Base-by-base conservation (phyloP, 1,139 yeast genomes). In the Nakaseomyces uthaithaninus region DNA sequence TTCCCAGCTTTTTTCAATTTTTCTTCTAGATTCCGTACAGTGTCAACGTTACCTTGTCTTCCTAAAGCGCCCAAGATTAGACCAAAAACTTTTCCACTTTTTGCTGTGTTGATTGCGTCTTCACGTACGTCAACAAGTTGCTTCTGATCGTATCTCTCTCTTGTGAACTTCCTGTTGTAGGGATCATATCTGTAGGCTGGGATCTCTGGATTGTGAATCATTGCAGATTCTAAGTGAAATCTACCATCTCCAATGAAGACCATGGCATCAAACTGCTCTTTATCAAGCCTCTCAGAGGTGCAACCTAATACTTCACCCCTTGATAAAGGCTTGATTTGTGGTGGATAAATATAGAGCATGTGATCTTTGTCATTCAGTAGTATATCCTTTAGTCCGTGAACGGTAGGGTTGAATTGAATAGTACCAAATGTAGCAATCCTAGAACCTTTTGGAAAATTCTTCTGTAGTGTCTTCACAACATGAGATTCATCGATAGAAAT, bases 261-360 rank as follows among this genome's bases (percentile, higher is more conserved):
- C 77, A 89, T 85, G 0, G 91, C 94, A 51, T 77, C 77, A 36
- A 75, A 72, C 33, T 75, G 80, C 3, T 69, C 67, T 27, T 71
- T 68, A 48, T 79, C 78, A 33, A 91, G 64, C 45, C 85, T 66
- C 15, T 95, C 94, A 0, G 96, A 85, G 0, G 98, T 91, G 60
- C 99, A 91, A 0, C 99, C 99, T 19, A 91, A 67, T 0, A 93
- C 95, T 60, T 91, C 99, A 39, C 98, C 98, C 53, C 85, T 87
- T 1, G 97, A 87, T 11, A 91, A 65, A 0, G 99, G 99, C 68
- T 76, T 75, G 9, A 86, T 82, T 59, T 91, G 99, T 0, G 98
- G 97, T 1, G 97, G 84, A 3, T 77, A 71, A 4, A 85, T 69
- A 57, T 74, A 78, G 3, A 81, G 61, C 38, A 81, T 71, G 40